Base-by-base conservation (phyloP, 495 filamentous ascomycete genomes). In the Penicillium lividum region DNA sequence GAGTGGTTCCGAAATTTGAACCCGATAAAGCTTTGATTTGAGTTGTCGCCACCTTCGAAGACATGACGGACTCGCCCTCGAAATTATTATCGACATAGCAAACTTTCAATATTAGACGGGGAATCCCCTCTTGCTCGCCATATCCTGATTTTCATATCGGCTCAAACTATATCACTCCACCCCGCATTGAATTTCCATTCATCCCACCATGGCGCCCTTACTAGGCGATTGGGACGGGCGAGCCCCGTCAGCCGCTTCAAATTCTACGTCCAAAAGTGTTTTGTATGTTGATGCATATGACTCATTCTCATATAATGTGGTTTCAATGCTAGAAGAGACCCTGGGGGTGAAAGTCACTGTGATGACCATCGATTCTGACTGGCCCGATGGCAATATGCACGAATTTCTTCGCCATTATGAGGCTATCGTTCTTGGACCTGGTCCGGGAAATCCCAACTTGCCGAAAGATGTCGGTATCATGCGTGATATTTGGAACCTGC, bases 201-300 rank as follows among this genome's bases (percentile, higher is more conserved):
- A 42, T 53, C 11, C 36, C 34, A 44, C 7, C 22, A 77, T 77
- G 74, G 71, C 70, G 47, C 74, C 74, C 30, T 52, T 75, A 56
- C 64, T 74, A 42, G 73, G 70, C 9, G 59, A 46, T 56, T 75
- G 69, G 70, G 62, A 65, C 48, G 59, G 56, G 16, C 18, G 18
- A 16, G 31, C 44, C 38, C 27, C 22, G 22, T 55, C 59, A 30
- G 47, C 18, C 11, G 27, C 16, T 42, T 54, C 51, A 28, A 36
- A 16, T 51, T 31, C 44, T 1, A 45, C 56, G 13, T 50, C 49
- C 38, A 78, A 72, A 42, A 82, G 75, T 46, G 85, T 97, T 52
- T 84, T 98, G 45, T 92, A 94, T 70, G 74, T 98, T 44, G 94
- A 98, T 68, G 91, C 92, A 52, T 95, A 96, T 66, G 94, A 97